Percentiles rank a stretch among this genome's conserved stretches.
phyloP scores from a whole-genome alignment of 1,284 basidiomycete genomes.

The Ceratobasidium sp. region DNA sequence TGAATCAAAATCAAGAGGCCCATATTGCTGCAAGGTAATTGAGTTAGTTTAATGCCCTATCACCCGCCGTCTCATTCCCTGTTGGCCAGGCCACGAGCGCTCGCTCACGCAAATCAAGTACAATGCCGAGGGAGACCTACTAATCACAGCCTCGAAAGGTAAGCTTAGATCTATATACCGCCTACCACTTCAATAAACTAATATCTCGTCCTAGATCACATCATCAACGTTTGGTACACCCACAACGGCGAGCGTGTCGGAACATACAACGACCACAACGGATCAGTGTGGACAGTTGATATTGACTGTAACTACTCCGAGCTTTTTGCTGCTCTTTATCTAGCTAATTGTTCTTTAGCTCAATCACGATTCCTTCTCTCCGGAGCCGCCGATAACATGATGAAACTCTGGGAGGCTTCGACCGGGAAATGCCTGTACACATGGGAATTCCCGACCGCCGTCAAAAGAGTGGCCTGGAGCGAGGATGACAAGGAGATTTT shows the following conservation, averaged over 20 bases:
- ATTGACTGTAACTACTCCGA: slow-evolving; percentile 84
- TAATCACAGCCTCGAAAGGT: slow-evolving; percentile 94
- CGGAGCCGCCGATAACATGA: slow-evolving; percentile 84
- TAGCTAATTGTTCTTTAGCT: slow-evolving; percentile 62
- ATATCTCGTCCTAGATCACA: slow-evolving; percentile 68
- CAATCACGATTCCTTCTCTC: slow-evolving; percentile 90
- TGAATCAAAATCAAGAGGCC: slow-evolving; percentile 50
- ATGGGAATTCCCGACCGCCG: slow-evolving; percentile 99
- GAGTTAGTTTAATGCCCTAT: slow-evolving; percentile 2
- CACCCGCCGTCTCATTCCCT: not conserved
- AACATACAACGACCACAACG: slow-evolving; percentile 97
- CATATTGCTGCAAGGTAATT: slow-evolving; percentile 55
- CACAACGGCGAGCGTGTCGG: slow-evolving; percentile 98
- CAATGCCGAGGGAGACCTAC: slow-evolving; percentile 95
- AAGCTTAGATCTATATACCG: not conserved
- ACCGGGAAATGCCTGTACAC: slow-evolving; percentile 92
- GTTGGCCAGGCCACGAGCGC: slow-evolving; percentile 88
- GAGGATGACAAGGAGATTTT: slow-evolving; percentile 89
- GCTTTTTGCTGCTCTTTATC: not conserved
- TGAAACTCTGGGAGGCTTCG: slow-evolving; percentile 92
- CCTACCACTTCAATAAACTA: not conserved
- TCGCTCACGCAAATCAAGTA: slow-evolving; percentile 98
- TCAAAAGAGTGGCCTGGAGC: slow-evolving; percentile 94
- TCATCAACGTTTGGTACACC: slow-evolving; percentile 98
- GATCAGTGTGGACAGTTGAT: slow-evolving; percentile 96